A percentile compares a stretch with the other conserved stretches of the same genome.
These are phyloP conservation scores for Dioscorea cayenensis DNA, from an alignment of 116 monocot genomes.

Conservation along the genomic window DNA sequence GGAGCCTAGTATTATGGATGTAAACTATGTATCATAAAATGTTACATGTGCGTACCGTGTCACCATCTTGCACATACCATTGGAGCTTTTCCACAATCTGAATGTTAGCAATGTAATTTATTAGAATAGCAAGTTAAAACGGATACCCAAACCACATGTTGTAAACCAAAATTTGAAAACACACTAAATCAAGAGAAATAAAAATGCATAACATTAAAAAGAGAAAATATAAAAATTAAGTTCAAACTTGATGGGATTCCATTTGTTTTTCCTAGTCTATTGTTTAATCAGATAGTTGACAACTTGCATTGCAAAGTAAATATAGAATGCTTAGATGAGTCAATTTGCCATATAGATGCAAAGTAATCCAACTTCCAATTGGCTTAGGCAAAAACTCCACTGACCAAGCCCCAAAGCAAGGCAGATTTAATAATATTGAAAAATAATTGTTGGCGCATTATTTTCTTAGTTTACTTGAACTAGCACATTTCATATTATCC, in stretches of 20 bases:
- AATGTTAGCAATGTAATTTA: not conserved
- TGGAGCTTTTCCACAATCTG: constrained; percentile 1
- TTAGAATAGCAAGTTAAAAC: not conserved
- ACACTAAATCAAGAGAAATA: too few relatives aligned
- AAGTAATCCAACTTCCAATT: not conserved
- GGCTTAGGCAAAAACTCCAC: not conserved
- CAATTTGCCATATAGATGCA: not conserved
- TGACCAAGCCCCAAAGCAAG: not conserved
- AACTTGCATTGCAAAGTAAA: too few relatives aligned
- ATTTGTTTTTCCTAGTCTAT: too few relatives aligned
- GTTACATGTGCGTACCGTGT: not conserved
- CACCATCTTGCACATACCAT: constrained; percentile 4
- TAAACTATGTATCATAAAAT: not conserved
- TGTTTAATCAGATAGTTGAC: too few relatives aligned
- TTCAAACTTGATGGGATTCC: too few relatives aligned
- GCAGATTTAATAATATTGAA: too few relatives aligned
- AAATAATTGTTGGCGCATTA: too few relatives aligned
- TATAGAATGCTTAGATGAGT: not conserved
- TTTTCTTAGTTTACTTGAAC: too few relatives aligned
- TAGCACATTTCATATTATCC: too few relatives aligned
- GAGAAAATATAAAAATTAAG: too few relatives aligned
- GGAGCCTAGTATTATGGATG: not conserved
- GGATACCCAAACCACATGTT: not conserved
- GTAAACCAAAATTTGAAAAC: not conserved
- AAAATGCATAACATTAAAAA: too few relatives aligned